Evolutionary conservation across 1,284 basidiomycete genomes (phyloP).

Genomic region (Trichosporon sp.): DNA sequence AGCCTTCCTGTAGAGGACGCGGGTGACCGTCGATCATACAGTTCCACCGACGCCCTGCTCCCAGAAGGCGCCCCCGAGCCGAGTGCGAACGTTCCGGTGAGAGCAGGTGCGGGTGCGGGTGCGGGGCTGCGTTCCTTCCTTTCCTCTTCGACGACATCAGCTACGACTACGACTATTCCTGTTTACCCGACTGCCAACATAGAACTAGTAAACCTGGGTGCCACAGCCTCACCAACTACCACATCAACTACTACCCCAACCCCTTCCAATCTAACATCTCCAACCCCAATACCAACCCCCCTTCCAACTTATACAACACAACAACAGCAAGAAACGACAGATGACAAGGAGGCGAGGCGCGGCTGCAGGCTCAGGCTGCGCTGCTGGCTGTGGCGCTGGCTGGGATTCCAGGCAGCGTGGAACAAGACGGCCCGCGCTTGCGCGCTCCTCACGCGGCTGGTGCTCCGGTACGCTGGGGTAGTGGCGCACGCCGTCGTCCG

Average conservation of each 20-base stretch:
- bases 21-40: background rate
- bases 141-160: background rate
- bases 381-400: background rate
- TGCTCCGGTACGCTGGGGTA: background rate
- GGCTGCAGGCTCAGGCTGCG: too few relatives aligned
- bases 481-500: slow-evolving; percentile 1
- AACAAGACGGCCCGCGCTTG: background rate
- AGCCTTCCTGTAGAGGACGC: slow-evolving; percentile 23
- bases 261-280: background rate
- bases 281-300: background rate
- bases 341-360: background rate
- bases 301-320: background rate
- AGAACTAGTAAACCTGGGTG: background rate
- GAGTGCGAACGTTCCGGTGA: background rate
- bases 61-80: background rate
- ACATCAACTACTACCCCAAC: background rate
- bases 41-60: background rate
- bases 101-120: background rate
- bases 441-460: background rate
- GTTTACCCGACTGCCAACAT: background rate
- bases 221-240: background rate
- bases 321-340: background rate
- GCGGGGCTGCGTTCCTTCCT: background rate
- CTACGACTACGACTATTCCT: background rate
- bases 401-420: background rate